Base-by-base conservation (phyloP, 148 eudicot genomes). In the Rhododendron mucronatum region DNA sequence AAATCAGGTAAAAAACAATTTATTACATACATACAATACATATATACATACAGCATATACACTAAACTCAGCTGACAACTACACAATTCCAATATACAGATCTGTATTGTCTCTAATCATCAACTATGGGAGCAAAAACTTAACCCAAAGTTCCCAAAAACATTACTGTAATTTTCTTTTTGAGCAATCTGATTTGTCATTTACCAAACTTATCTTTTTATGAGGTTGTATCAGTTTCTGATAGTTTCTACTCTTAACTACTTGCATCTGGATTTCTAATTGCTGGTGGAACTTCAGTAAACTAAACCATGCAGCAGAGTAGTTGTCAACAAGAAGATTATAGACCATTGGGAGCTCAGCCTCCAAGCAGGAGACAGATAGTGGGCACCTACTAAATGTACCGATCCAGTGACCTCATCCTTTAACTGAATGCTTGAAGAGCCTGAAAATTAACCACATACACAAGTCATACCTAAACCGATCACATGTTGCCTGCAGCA, bases 321-420 rank as follows among this genome's bases (percentile, higher is more conserved):
- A 35, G 80, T 73, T 50, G 89, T 55, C 26, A 90, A 82, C 50
- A 91, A 71, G 80, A 89, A 86, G 28, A 88, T 30, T 13, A 92
- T 65, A 69, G 86, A 83, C 82, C 85, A 84, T 81, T 71, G 91
- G 78, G 91, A 48, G 85, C 87, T 85, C 53, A 89, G 88, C 89
- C 86, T 79, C 84, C 89, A 87, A 63, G 91, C 93, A 74, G 88
- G 89, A 71, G 96, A 86, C n/a, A 95, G 75, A 84, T 87, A 91
- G 86, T 92, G 98, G 33, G 98, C 91, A 73, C 98, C 98, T 20
- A 95, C 98, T 67, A 95, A 90, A 91, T 95, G 98, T 85, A 95
- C 98, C 0, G 97, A 94, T 84, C 98, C 98, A 14, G 95, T 95
- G 83, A 88, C 89, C 87, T 95, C 98, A 89, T 95, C 98, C 91